These are phyloP conservation scores for Pachysandra terminalis DNA, from an alignment of 164 flowering plant genomes.

Conservation along the genomic window DNA sequence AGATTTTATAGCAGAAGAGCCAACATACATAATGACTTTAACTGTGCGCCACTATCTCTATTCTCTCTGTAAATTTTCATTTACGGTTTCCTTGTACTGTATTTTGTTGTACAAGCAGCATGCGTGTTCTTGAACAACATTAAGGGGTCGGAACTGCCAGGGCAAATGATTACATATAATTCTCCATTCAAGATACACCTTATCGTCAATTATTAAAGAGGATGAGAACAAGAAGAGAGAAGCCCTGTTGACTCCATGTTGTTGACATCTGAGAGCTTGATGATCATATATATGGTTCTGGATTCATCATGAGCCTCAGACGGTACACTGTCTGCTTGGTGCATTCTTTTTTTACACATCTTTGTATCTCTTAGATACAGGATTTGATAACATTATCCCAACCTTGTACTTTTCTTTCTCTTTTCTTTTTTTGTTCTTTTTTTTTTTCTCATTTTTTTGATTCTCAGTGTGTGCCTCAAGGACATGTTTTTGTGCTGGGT, in stretches of 20 bases:
- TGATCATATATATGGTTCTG: constrained; percentile 7
- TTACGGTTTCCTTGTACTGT: neutral
- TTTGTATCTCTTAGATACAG: neutral
- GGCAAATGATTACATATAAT: constrained; percentile 15
- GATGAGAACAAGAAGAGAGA: neutral
- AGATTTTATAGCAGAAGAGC: constrained; percentile 37
- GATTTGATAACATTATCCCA: neutral
- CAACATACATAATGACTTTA: constrained; percentile 24
- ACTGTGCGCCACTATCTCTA: constrained; percentile 25
- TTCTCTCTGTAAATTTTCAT: constrained; percentile 4
- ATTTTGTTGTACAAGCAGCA: constrained; percentile 18
- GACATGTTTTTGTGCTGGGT: constrained; percentile 55
- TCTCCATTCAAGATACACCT: neutral
- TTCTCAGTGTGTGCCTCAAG: constrained; percentile 48
- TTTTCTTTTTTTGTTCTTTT: neutral
- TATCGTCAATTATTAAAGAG: constrained; percentile 3
- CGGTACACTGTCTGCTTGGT: constrained; percentile 28
- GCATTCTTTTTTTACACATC: neutral
- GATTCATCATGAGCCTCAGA: constrained; percentile 30
- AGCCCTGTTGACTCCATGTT: constrained; percentile 34
- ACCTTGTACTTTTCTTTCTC: neutral
- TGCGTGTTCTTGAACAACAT: constrained; percentile 37
- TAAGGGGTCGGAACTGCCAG: constrained; percentile 23
- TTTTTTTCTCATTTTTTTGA: constrained; percentile 2
- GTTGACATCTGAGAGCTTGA: constrained; percentile 37